Percentiles rank a stretch among this genome's conserved stretches.
Conservation (phyloP, 108 stramenopile genomes). For the Cyclotella sp. region DNA sequence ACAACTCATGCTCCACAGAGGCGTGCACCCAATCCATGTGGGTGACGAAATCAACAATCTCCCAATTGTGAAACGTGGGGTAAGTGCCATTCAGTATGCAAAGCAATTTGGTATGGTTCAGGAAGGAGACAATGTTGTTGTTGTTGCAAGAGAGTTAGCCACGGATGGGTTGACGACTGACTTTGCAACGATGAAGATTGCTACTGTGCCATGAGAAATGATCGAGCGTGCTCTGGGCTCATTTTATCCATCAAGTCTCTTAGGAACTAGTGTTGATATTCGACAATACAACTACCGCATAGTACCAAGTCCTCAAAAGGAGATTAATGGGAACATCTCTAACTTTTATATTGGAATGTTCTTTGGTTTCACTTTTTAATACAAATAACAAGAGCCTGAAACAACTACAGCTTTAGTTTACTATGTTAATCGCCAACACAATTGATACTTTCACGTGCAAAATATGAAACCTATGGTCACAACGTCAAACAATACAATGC, state of each 20-base stretch:
- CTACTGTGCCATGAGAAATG: constrained; percentile 55
- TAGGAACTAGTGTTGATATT: too few species aligned
- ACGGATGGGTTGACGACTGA: constrained; percentile 48
- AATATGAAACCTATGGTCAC: too few species aligned
- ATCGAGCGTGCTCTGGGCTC: background rate
- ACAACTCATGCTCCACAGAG: constrained; percentile 81
- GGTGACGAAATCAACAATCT: constrained; percentile 52
- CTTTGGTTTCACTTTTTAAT: too few species aligned
- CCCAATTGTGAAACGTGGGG: constrained; percentile 49
- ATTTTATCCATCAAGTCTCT: too few species aligned
- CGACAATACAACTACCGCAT: too few species aligned
- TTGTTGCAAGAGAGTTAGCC: constrained; percentile 54
- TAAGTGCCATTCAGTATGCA: constrained; percentile 66
- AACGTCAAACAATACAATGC: too few species aligned
- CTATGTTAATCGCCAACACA: too few species aligned
- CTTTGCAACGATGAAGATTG: constrained; percentile 65
- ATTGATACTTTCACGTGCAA: too few species aligned
- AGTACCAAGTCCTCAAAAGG: too few species aligned
- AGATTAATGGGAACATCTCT: background rate
- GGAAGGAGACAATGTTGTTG: constrained; percentile 72
- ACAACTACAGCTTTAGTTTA: too few species aligned
- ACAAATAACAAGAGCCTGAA: too few species aligned
- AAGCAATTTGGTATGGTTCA: constrained; percentile 71
- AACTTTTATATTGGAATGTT: background rate
- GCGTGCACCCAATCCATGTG: constrained; percentile 76